These are phyloP conservation scores for Trichoderma citrinoviride DNA, from an alignment of 2,329 filamentous ascomycete genomes.

Conservation along the genomic window DNA sequence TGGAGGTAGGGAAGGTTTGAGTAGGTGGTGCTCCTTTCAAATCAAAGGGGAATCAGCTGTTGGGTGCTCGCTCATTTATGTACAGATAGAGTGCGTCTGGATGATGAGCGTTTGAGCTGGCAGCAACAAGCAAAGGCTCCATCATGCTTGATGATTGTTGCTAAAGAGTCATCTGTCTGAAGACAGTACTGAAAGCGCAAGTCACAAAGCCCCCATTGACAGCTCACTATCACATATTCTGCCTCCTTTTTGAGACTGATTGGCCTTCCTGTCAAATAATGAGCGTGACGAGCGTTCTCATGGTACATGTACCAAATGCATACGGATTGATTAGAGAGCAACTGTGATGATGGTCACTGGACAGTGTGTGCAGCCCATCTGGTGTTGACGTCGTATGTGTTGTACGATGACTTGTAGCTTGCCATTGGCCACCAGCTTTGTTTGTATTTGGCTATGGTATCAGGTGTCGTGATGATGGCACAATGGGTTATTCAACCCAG, in stretches of 20 bases:
- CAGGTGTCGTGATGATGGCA: not conserved
- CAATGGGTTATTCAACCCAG: not conserved
- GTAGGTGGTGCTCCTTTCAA: not conserved
- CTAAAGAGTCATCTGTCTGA: not conserved
- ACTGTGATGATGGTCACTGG: not conserved
- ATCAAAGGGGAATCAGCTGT: not conserved
- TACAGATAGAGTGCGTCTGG: not conserved
- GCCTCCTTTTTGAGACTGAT: not conserved
- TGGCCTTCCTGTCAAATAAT: not conserved
- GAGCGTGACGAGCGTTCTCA: not conserved
- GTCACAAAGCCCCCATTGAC: not conserved
- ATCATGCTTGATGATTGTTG: not conserved
- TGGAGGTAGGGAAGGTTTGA: too few relatives aligned
- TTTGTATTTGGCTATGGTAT: too few relatives aligned
- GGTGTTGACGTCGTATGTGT: not conserved
- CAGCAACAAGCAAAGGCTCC: not conserved
- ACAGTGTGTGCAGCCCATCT: not conserved
- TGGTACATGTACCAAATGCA: not conserved
- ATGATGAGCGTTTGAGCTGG: not conserved
- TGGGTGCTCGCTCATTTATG: not conserved
- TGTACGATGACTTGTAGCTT: not conserved
- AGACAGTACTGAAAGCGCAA: not conserved
- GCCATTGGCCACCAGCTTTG: too few relatives aligned
- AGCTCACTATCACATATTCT: not conserved
- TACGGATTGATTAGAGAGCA: not conserved